Conservation (phyloP, 2,329 filamentous ascomycete species). For the Cytospora paraplurivora region DNA sequence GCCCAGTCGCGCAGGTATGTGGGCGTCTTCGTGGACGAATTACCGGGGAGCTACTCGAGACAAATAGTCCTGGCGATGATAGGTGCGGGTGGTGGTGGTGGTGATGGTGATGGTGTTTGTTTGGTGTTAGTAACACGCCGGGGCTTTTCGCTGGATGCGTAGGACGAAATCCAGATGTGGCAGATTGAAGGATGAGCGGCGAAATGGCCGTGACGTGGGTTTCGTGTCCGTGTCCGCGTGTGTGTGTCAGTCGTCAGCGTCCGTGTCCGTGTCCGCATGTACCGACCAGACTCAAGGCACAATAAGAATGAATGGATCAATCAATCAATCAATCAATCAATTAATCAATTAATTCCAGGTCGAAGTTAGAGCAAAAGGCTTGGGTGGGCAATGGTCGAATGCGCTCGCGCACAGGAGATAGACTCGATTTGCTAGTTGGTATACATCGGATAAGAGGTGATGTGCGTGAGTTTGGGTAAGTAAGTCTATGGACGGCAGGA, state of each 20-base stretch:
- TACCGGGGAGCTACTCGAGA: slow-evolving; percentile 1
- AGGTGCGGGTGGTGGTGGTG: not conserved
- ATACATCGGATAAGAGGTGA: not conserved
- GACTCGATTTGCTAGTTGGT: not conserved
- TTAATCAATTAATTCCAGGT: not conserved
- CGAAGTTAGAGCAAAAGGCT: not conserved
- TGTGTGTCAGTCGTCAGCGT: not conserved
- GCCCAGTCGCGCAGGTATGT: slow-evolving; percentile 18
- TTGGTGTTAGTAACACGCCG: slow-evolving; percentile 11
- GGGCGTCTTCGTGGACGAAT: slow-evolving; percentile 16
- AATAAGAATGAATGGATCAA: no score
- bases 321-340: no score
- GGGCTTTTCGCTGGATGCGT: slow-evolving; percentile 15
- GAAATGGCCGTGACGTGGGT: not conserved
- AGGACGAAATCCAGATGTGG: not conserved
- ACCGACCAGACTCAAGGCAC: not conserved
- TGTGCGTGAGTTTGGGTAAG: not conserved
- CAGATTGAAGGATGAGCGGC: not conserved
- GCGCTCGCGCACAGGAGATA: not conserved
- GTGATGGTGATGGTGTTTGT: not conserved
- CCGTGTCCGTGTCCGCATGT: not conserved
- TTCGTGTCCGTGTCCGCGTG: slow-evolving; percentile 7
- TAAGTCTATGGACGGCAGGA: no score
- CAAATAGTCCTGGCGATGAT: slow-evolving; percentile 1
- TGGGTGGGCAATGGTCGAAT: not conserved